Conservation (phyloP, 2,329 filamentous ascomycete genomes). For the Colletotrichum karsti region DNA sequence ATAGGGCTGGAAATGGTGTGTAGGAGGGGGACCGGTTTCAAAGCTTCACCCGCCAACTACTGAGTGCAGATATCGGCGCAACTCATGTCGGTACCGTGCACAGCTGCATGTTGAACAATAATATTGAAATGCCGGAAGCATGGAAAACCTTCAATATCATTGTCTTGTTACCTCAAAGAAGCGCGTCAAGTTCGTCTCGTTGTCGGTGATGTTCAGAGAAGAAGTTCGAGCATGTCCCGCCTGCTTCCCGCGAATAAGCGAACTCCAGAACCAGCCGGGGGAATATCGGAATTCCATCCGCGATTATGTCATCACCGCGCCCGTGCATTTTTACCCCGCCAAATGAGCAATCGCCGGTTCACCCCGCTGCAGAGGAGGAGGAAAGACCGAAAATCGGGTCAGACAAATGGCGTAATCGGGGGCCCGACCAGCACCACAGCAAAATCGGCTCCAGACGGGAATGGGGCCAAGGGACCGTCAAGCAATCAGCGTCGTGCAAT, state of each 20-base stretch:
- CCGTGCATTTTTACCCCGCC: slow-evolving; percentile 13
- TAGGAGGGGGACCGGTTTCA: too few relatives aligned
- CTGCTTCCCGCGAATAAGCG: neutral
- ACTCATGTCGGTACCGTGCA: too few relatives aligned
- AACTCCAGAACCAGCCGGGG: neutral
- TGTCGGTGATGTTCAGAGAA: too few relatives aligned
- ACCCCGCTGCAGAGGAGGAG: slow-evolving; percentile 27
- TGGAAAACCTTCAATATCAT: too few relatives aligned
- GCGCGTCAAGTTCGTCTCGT: too few relatives aligned
- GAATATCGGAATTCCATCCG: neutral
- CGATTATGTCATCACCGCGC: neutral
- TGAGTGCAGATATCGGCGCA: too few relatives aligned
- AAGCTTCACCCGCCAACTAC: neutral
- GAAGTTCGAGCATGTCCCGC: too few relatives aligned
- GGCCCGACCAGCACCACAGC: neutral
- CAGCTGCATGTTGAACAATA: too few relatives aligned
- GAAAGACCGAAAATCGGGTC: slow-evolving; percentile 24
- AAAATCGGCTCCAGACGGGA: slow-evolving; percentile 15
- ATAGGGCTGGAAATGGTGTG: too few relatives aligned
- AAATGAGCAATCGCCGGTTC: slow-evolving; percentile 18
- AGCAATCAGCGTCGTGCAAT: slow-evolving; percentile 27
- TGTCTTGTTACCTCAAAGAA: too few relatives aligned
- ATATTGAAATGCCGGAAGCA: too few relatives aligned
- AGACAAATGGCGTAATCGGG: slow-evolving; percentile 14
- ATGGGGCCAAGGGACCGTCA: slow-evolving; percentile 10